Evolutionary conservation across 2,329 filamentous ascomycete genomes (phyloP), one percentile per base, ranked within the genome.

Genomic region (Blastomyces emzantsi): DNA sequence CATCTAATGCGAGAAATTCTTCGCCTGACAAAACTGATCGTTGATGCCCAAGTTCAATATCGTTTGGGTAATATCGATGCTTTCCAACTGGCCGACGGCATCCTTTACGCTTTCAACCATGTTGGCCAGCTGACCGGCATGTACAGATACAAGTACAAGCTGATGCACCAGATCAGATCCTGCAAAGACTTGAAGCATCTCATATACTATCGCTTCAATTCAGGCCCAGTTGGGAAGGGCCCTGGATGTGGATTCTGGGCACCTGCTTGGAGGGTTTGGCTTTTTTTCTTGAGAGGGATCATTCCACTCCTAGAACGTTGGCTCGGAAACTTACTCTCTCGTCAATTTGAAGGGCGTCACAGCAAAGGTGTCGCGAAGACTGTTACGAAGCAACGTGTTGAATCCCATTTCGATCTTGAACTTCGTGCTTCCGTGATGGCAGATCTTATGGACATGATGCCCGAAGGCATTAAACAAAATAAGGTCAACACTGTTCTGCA

Each of bases 391-490:
- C 94, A 99, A 78, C 90, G 94, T 79, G 94, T 99, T 6, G 94
- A 99, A 74, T 97, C 94, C 30, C 95, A 99, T 74, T 99, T 97
- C 73, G 94, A 99, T 77, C 83, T 99, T 63, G 94, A 99, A 77
- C 86, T 99, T 60, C 90, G 94, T 72, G 95, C 95, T 19, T 97
- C 94, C 0, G 94, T 99, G 68, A 99, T 99, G 93, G 92, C 93
- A 55, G 94, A 99, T 77, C 81, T 99, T 60, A 97, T 97, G 90
- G 94, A 99, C 73, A 99, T 99, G 95, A 99, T 99, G 94, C 94
- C 94, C 0, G 95, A 99, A 75, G 94, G 94, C 69, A 97, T 99
- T 80, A 97, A 97, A 77, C 94, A 99, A 75, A 99, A 94, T 81
- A 99, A 99, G 79, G 92, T 99, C 76, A 96, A 99, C 76, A 96